Evolutionary conservation across 108 stramenopile species (phyloP), one percentile per base, ranked within the genome.

Genomic region (Cyclotella baltica): DNA sequence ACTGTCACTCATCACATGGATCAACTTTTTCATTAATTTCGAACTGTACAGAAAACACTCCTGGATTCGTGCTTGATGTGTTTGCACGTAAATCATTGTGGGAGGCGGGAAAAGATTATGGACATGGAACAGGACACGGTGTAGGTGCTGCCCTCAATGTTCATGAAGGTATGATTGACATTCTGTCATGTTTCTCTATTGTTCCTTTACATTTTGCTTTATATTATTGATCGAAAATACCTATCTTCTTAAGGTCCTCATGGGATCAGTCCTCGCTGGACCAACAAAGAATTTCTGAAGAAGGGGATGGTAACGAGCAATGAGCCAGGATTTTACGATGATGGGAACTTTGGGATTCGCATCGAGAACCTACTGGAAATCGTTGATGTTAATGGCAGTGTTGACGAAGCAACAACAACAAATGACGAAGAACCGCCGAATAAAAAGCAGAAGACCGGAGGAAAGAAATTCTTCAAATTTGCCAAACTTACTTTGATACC

Each of bases 311-410:
- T 96, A 18, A 84, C 97, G 9, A 90, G 88, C 43, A 98, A 98
- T 75, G 99, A 99, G 67, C 99, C 99, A 8, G 99, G 99, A n/a
- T 98, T 89, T 62, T 99, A 99, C 75, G 90, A 91, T 28, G 93
- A 92, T 72, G 98, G 96, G 4, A 85, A 83, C 63, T 98, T 96
- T 77, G 99, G 98, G 36, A 94, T 99, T 48, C 90, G 99, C 22
- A 98, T 98, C 62, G 98, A 99, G 70, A 96, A 96, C 62, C 68
- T 96, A 1, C 40, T 96, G 29, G 92, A 92, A 59, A 88, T 94
- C 56, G 56, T 78, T 43, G 88, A 89, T 59, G 89, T 89, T 13
- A 47, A 25, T 52, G 55, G 20, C 20, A 73, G 69, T 28, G 66
- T 82, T 10, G 72, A 83, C 2, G 83, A 78, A 31, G 71, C 73